Evolutionary conservation across 2,329 filamentous ascomycete genomes (phyloP), one percentile per base, ranked within the genome.

Genomic region (Claviceps cyperi): DNA sequence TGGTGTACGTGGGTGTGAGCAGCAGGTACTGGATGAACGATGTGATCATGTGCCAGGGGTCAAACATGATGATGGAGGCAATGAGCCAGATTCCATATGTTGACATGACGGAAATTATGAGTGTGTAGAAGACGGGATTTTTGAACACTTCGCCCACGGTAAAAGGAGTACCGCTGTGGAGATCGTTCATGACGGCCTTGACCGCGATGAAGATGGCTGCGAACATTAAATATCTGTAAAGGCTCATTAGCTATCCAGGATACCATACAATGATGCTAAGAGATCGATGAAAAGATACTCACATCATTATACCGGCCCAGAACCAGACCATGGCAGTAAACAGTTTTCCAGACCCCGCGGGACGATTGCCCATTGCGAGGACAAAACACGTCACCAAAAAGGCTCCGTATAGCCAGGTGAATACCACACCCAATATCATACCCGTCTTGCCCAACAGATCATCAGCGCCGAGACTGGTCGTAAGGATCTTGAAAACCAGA

Each of bases 11-110:
- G 0, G 92, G 92, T 0, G 90, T 95, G 51, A 98, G 77, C 41
- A 97, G 79, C 59, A 97, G 81, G 66, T 98, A 98, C 77, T 97
- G 92, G 46, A 89, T 66, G 67, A 97, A 88, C 51, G 84, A 83
- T n/a, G 92, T 97, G 66, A 95, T 77, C 89, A 98, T 97, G 70
- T 98, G 92, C 91, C 92, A 98, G 4, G 92, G 92, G 65, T 98
- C 92, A 66, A 97, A 81, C 81, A 97, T 97, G 57, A 98, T 74
- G 56, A 98, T 75, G 8, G 89, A 95, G 0, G 88, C 85, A 47
- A 98, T 69, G 52, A 97, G 77, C 84, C 90, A 98, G 60, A 98
- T 82, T 54, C 94, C 76, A 64, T 92, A 98, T 0, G 92, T 98
- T 11, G 89, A 92, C 60, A 86, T 78, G 60, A 97, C 78, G 0